Conservation (phyloP, 2,329 filamentous ascomycete species). For the Trematosphaeria pertusa region DNA sequence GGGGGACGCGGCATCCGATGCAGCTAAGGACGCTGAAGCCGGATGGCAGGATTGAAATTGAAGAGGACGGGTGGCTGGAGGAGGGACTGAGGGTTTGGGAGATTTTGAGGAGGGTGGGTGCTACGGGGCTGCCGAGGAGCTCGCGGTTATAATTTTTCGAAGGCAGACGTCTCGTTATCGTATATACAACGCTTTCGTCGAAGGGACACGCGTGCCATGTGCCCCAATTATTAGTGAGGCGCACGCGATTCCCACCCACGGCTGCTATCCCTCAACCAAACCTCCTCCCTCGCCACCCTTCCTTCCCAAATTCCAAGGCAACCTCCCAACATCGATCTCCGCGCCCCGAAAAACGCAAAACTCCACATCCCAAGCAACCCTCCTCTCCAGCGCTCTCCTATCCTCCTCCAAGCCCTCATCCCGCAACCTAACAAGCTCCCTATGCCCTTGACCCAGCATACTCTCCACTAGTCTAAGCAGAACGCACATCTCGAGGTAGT, state of each 20-base stretch:
- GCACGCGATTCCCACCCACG: too few species aligned
- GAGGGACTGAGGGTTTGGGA: constrained; percentile 59
- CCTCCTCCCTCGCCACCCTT: not conserved
- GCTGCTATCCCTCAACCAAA: too few species aligned
- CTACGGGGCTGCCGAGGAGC: constrained; percentile 13
- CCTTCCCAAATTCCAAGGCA: constrained; percentile 10
- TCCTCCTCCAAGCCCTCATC: not conserved
- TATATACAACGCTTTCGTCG: not conserved
- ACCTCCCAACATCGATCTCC: constrained; percentile 7
- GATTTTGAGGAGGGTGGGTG: constrained; percentile 36
- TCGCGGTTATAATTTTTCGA: constrained; percentile 4
- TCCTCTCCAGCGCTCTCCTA: constrained; percentile 1
- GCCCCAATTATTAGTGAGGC: too few species aligned
- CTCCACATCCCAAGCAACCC: constrained; percentile 6
- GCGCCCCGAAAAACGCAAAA: constrained; percentile 4
- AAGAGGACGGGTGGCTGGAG: constrained; percentile 56
- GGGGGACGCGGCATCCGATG: constrained; percentile 46
- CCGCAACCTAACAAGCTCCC: not conserved
- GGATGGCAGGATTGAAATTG: constrained; percentile 56
- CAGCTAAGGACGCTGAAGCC: constrained; percentile 54
- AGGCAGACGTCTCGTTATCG: not conserved
- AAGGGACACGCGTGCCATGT: not conserved
- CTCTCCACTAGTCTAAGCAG: constrained; percentile 9
- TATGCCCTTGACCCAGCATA: constrained; percentile 3
- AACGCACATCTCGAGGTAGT: constrained; percentile 3